A percentile compares a stretch with the other conserved stretches of the same genome.
Conservation (phyloP, 1,139 yeast species). For the Meyerozyma sp. region DNA sequence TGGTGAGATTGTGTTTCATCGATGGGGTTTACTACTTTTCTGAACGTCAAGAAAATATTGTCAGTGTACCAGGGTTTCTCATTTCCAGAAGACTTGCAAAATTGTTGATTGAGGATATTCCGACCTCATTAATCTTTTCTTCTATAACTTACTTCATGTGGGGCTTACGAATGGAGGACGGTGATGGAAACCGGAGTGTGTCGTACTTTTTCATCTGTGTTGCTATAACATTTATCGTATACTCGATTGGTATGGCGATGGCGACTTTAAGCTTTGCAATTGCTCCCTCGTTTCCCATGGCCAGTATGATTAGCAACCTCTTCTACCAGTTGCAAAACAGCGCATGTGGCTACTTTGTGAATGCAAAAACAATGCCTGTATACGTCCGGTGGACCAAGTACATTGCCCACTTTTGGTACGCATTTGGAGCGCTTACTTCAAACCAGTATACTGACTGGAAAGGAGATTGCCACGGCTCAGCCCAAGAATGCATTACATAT, state of each 20-base stretch:
- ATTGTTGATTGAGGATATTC: constrained; percentile 17
- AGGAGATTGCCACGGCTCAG: constrained; percentile 15
- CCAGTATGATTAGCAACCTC: constrained; percentile 14
- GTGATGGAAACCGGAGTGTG: constrained; percentile 3
- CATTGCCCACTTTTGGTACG: constrained; percentile 22
- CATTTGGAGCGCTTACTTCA: constrained; percentile 18
- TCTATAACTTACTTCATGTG: constrained; percentile 19
- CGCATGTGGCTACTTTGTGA: constrained; percentile 22
- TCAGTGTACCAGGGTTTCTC: constrained; percentile 17
- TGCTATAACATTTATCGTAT: constrained; percentile 12
- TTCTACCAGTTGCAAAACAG: constrained; percentile 21
- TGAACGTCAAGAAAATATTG: constrained; percentile 18
- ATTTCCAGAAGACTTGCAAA: constrained; percentile 18
- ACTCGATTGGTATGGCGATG: constrained; percentile 16
- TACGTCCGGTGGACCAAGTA: constrained; percentile 23
- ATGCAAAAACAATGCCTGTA: constrained; percentile 20
- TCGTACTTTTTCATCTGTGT: constrained; percentile 15
- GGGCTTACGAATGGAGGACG: constrained; percentile 17
- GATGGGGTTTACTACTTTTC: constrained; percentile 18
- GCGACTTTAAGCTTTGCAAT: constrained; percentile 18
- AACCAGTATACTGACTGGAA: constrained; percentile 18
- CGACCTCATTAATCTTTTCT: constrained; percentile 15
- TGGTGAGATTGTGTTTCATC: constrained; percentile 16
- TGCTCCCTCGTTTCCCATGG: constrained; percentile 14
- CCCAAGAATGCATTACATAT: constrained; percentile 12